Conservation (phyloP, 495 filamentous ascomycete species). For the Trichocladium antarcticum region DNA sequence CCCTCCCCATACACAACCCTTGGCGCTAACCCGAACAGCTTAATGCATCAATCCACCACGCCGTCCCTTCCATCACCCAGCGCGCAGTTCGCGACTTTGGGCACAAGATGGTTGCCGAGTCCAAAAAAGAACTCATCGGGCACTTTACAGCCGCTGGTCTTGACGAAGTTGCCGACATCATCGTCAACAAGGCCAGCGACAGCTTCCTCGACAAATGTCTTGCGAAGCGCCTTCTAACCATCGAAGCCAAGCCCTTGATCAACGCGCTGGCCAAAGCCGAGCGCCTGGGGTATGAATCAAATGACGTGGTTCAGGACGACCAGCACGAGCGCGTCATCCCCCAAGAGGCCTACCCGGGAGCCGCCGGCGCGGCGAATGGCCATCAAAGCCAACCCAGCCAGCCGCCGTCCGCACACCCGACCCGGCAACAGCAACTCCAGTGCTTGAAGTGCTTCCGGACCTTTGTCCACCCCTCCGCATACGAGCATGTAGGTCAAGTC, state of each 20-base stretch:
- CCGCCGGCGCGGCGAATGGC: conserved; percentile 6
- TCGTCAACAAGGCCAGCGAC: conserved; percentile 35
- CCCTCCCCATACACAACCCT: too few species aligned
- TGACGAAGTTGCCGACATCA: conserved; percentile 30
- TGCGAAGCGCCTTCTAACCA: conserved; percentile 35
- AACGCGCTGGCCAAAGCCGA: conserved; percentile 41
- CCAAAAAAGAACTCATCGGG: conserved; percentile 29
- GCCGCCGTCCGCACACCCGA: conserved; percentile 1
- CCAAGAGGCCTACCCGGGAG: conserved; percentile 19
- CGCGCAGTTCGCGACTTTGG: conserved; percentile 38
- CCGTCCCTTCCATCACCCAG: conserved; percentile 26
- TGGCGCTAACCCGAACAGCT: conserved; percentile 27
- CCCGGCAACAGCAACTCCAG: conserved; percentile 15
- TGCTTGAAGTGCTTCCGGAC: conserved; percentile 33
- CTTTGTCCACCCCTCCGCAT: conserved; percentile 24
- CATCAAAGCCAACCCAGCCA: neutral
- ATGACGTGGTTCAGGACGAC: conserved; percentile 33
- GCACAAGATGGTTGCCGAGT: conserved; percentile 33
- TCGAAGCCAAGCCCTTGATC: conserved; percentile 38
- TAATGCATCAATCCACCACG: conserved; percentile 38
- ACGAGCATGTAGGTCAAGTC: conserved; percentile 32
- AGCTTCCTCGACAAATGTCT: conserved; percentile 38
- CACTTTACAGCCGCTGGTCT: conserved; percentile 28
- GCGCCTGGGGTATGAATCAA: conserved; percentile 37
- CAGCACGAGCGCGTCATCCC: conserved; percentile 27